Evolutionary conservation across 768 basidiomycete species (phyloP).

Genomic region (Paxillus ammoniavirescens): DNA sequence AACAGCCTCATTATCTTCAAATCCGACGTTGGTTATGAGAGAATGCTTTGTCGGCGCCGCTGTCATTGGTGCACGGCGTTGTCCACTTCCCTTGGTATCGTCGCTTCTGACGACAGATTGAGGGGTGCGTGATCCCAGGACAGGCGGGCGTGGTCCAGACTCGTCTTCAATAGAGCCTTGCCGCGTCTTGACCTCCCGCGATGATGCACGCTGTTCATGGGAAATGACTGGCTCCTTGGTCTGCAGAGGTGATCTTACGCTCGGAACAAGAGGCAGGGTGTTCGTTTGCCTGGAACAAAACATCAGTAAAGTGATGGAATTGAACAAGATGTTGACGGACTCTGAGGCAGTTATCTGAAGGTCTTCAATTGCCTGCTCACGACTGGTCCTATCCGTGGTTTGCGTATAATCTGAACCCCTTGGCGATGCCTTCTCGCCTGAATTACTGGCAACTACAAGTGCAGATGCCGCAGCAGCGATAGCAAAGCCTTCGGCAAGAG

Average conservation of each 20-base stretch:
- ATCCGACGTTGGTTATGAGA: not conserved
- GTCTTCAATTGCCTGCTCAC: not conserved
- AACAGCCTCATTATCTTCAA: not conserved
- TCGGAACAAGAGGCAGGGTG: not conserved
- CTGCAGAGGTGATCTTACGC: not conserved
- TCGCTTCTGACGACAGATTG: too few species aligned
- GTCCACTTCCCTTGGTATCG: too few species aligned
- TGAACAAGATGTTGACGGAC: constrained; percentile 5
- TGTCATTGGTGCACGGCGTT: too few species aligned
- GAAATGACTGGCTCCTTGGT: not conserved
- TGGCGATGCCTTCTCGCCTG: not conserved
- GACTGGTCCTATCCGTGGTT: not conserved
- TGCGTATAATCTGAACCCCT: not conserved
- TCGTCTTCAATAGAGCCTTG: not conserved
- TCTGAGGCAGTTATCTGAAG: not conserved
- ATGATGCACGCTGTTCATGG: not conserved
- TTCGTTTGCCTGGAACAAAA: constrained; percentile 1
- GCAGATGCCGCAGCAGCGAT: not conserved
- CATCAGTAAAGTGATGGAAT: not conserved
- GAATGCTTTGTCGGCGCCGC: too few species aligned
- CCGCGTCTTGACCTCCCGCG: not conserved
- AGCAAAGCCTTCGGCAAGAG: not conserved
- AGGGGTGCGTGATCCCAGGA: too few species aligned
- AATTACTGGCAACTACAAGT: not conserved
- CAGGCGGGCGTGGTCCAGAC: too few species aligned